A percentile compares a stretch with the other conserved stretches of the same genome.
Conservation (phyloP, 2,329 filamentous ascomycete species). For the Botrytis medusae region DNA sequence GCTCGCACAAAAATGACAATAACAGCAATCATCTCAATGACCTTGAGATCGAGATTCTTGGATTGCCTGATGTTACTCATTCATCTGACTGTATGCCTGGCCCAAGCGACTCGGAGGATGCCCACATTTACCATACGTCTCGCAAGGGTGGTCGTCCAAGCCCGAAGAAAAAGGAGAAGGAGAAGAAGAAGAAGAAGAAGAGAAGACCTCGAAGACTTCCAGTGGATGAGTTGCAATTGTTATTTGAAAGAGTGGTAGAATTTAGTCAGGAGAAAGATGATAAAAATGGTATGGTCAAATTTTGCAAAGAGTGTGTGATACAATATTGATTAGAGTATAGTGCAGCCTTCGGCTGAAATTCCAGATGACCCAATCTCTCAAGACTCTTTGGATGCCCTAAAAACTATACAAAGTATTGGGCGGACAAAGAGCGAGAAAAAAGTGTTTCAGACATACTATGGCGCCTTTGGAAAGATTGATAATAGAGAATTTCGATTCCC, state of each 20-base stretch:
- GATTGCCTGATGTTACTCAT: neutral
- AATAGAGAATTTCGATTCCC: conserved; percentile 30
- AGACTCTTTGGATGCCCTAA: neutral
- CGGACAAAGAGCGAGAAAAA: neutral
- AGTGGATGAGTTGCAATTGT: conserved; percentile 28
- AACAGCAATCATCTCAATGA: neutral
- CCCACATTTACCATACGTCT: neutral
- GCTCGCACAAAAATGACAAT: neutral
- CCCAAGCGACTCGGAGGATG: neutral
- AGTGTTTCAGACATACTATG: neutral
- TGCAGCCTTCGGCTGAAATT: conserved; percentile 26
- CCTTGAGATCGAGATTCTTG: conserved; percentile 1
- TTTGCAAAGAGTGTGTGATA: neutral
- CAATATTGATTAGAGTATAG: neutral
- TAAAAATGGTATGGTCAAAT: conserved; percentile 8
- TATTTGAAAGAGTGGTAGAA: conserved; percentile 22
- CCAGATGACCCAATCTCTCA: conserved; percentile 35
- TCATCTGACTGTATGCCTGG: neutral
- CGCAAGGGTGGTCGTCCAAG: neutral
- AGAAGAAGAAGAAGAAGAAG: conserved; percentile 13
- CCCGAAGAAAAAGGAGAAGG: conserved; percentile 4
- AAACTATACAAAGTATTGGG: neutral
- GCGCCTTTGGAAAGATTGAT: conserved; percentile 24
- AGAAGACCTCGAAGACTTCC: conserved; percentile 28
- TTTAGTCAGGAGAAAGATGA: conserved; percentile 19